Evolutionary conservation across 148 eudicot species (phyloP).

Genomic region (Dysphania ambrosioides): DNA sequence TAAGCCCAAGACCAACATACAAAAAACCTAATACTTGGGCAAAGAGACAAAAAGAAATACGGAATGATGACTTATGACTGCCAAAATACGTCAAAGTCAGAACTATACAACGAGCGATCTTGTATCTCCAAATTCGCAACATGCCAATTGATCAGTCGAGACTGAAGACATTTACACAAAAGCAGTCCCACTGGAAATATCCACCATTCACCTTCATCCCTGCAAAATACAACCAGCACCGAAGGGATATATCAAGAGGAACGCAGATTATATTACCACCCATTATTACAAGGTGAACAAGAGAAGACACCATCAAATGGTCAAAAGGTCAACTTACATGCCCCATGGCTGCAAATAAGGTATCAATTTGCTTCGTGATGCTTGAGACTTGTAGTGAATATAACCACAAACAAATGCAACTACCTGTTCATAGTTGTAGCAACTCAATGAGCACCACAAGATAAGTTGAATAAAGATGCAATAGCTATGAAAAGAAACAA

Average conservation of each 20-base stretch:
- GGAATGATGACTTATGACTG: constrained; percentile 51
- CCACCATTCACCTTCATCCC: constrained; percentile 99
- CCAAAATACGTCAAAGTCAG: constrained; percentile 86
- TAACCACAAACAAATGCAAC: constrained; percentile 84
- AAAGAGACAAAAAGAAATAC: constrained; percentile 28
- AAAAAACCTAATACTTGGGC: constrained; percentile 36
- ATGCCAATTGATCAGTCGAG: constrained; percentile 89
- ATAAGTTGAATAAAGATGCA: neutral
- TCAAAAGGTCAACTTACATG: constrained; percentile 52
- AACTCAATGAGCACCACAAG: neutral
- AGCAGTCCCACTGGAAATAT: constrained; percentile 78
- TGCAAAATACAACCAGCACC: constrained; percentile 30
- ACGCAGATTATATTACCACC: no score
- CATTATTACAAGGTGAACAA: neutral
- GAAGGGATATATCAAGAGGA: constrained; percentile 10
- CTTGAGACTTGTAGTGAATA: constrained; percentile 57
- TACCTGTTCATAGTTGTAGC: constrained; percentile 45
- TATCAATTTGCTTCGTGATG: constrained; percentile 43
- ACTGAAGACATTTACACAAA: constrained; percentile 85
- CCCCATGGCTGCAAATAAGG: constrained; percentile 91
- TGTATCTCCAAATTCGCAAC: constrained; percentile 97
- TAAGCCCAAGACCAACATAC: constrained; percentile 28
- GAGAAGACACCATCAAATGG: neutral
- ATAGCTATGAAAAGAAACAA: neutral
- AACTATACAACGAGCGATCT: constrained; percentile 92